Percentiles rank a stretch among this genome's conserved stretches.
Conservation (phyloP, 2,329 filamentous ascomycete species). For the Metarhizium brunneum region DNA sequence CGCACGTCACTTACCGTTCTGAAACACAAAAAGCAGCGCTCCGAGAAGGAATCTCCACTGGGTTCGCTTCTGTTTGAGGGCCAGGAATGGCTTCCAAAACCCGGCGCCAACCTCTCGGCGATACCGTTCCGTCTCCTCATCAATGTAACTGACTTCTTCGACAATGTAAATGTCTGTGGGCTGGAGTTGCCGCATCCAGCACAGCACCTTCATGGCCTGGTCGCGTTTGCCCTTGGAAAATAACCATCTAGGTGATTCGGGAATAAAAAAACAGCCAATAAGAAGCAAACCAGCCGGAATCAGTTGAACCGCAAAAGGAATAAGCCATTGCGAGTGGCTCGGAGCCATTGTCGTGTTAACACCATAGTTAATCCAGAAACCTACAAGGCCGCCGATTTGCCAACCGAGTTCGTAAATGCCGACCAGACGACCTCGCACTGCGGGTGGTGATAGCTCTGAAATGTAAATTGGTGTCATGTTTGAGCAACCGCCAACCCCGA, state of each 20-base stretch:
- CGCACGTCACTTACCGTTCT: conserved; percentile 46
- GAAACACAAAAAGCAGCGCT: conserved; percentile 66
- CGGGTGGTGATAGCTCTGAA: conserved; percentile 12
- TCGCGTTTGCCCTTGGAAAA: conserved; percentile 53
- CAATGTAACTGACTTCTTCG: conserved; percentile 64
- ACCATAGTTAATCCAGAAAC: conserved; percentile 41
- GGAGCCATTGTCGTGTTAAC: conserved; percentile 40
- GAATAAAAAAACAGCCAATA: conserved; percentile 48
- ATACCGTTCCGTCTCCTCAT: conserved; percentile 59
- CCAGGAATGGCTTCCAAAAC: conserved; percentile 65
- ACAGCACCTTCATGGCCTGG: conserved; percentile 46
- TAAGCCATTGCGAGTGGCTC: conserved; percentile 48
- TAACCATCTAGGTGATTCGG: conserved; percentile 62
- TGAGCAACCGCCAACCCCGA: conserved; percentile 16
- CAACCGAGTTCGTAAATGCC: conserved; percentile 14
- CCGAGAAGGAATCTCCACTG: conserved; percentile 67
- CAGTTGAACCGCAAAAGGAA: conserved; percentile 58
- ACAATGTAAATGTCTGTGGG: conserved; percentile 55
- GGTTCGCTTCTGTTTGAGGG: conserved; percentile 45
- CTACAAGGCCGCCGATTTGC: conserved; percentile 12
- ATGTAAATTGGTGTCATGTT: conserved; percentile 15
- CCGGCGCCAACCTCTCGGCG: conserved; percentile 54
- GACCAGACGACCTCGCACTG: conserved; percentile 12
- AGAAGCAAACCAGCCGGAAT: conserved; percentile 57
- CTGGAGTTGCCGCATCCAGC: conserved; percentile 55